A percentile compares a stretch with the other conserved stretches of the same genome.
Conservation (phyloP, 2,329 filamentous ascomycete genomes). For the Bipolaris bicolor region DNA sequence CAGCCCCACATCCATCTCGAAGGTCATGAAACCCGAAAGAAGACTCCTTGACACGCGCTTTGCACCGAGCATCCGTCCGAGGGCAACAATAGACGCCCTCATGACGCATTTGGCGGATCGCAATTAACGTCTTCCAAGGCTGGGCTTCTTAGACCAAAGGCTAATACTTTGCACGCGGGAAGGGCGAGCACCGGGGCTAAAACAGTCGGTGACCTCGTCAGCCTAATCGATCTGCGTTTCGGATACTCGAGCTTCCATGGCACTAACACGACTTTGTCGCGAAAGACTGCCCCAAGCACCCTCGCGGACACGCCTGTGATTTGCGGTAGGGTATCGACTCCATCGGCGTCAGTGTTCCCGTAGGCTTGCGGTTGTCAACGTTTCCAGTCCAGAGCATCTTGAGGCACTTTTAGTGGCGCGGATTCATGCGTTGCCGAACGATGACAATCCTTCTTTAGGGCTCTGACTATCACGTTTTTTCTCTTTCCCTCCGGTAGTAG, state of each 20-base stretch:
- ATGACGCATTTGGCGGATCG: conserved; percentile 5
- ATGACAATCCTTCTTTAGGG: conserved; percentile 18
- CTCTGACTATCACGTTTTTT: conserved; percentile 3
- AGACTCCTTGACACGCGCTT: conserved; percentile 30
- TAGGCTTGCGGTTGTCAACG: conserved; percentile 14
- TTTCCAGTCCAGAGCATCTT: conserved; percentile 21
- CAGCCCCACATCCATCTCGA: conserved; percentile 15
- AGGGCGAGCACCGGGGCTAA: neutral
- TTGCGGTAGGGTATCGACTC: conserved; percentile 16
- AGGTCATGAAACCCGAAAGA: conserved; percentile 30
- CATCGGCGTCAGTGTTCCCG: conserved; percentile 17
- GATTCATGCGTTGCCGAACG: conserved; percentile 29
- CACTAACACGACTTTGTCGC: conserved; percentile 21
- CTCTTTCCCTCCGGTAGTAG: neutral
- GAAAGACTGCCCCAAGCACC: conserved; percentile 12
- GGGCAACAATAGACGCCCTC: conserved; percentile 39
- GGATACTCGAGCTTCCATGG: conserved; percentile 25
- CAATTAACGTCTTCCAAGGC: conserved; percentile 11
- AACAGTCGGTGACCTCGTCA: conserved; percentile 1
- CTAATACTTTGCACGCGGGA: conserved; percentile 24
- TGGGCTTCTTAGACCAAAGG: conserved; percentile 3
- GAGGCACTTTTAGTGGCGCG: conserved; percentile 30
- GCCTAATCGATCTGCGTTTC: conserved; percentile 21
- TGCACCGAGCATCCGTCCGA: conserved; percentile 20
- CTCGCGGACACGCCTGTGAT: neutral